phyloP scores from a whole-genome alignment of 371 early-diverging fungal species.

The Funneliformis caledonium region DNA sequence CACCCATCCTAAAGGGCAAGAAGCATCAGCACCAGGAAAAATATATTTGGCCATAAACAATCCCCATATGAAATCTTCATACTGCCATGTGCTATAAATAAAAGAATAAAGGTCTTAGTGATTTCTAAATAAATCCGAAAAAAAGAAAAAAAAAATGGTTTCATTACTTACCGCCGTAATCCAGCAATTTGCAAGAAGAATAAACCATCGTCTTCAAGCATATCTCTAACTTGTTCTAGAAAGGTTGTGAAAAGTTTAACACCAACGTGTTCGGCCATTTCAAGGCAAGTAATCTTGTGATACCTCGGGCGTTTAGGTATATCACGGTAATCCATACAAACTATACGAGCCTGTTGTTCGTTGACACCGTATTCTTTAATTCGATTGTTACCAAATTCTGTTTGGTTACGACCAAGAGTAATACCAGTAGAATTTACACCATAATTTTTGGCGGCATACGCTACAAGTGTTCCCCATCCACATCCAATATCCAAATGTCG shows the following conservation, averaged over 20 bases:
- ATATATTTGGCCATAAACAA: slow-evolving; percentile 98
- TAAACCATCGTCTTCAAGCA: slow-evolving; percentile 96
- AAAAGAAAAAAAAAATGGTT: too few relatives aligned
- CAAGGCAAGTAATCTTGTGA: slow-evolving; percentile 94
- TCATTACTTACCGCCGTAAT: slow-evolving; percentile 61
- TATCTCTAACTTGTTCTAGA: slow-evolving; percentile 88
- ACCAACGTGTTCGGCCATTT: slow-evolving; percentile 99
- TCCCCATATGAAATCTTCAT: slow-evolving; percentile 90
- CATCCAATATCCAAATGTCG: slow-evolving; percentile 96
- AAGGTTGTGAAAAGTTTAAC: slow-evolving; percentile 91
- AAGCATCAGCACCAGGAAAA: slow-evolving; percentile 98
- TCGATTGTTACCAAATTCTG: slow-evolving; percentile 83
- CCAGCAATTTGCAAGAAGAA: slow-evolving; percentile 98
- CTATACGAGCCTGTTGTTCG: slow-evolving; percentile 71
- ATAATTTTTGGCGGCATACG: slow-evolving; percentile 88
- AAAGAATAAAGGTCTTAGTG: neutral
- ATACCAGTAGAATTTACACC: slow-evolving; percentile 91
- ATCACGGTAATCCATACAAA: slow-evolving; percentile 96
- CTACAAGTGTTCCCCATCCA: slow-evolving; percentile 96
- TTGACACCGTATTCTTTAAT: slow-evolving; percentile 84
- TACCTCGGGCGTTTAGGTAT: slow-evolving; percentile 84
- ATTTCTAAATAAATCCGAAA: neutral
- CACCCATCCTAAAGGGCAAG: slow-evolving; percentile 94
- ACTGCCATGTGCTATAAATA: slow-evolving; percentile 73
- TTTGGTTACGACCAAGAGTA: slow-evolving; percentile 91